These are phyloP conservation scores for Cryptosporidium xiaoi DNA, from an alignment of 169 alveolate species.

Conservation along the genomic window DNA sequence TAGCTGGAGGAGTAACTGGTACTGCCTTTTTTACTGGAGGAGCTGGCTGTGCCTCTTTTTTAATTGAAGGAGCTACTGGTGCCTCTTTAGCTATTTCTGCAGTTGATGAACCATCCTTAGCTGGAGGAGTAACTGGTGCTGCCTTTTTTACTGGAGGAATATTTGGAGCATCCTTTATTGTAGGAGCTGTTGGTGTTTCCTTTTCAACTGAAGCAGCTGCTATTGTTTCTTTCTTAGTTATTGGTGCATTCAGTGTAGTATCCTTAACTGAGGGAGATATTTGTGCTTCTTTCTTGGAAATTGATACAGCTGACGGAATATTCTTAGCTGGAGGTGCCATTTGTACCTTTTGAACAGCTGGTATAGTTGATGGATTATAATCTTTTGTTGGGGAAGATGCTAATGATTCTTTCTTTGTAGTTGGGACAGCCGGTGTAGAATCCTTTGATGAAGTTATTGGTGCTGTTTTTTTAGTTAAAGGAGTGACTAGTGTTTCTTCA, in stretches of 20 bases:
- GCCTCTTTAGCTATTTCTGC: not conserved
- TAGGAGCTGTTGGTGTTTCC: not conserved
- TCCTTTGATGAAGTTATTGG: not conserved
- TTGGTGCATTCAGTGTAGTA: too few species aligned
- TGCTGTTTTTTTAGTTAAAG: not conserved
- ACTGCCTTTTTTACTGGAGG: conserved; percentile 28
- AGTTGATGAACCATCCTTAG: not conserved
- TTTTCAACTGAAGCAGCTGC: conserved; percentile 6
- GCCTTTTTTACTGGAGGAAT: conserved; percentile 1
- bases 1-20: conserved; percentile 10
- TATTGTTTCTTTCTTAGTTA: not conserved
- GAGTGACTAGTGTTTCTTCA: not conserved
- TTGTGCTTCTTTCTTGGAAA: conserved; percentile 5
- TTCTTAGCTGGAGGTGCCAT: not conserved
- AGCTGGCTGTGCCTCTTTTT: conserved; percentile 18
- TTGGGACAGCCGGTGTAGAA: not conserved
- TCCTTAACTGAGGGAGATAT: too few species aligned
- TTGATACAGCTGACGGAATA: conserved; percentile 1
- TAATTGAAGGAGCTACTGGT: not conserved
- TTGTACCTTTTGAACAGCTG: not conserved
- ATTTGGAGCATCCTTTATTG: not conserved
- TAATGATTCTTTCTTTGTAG: not conserved
- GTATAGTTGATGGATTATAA: not conserved
- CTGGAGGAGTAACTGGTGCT: conserved; percentile 10
- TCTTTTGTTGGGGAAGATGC: not conserved